These are phyloP conservation scores for Xylariales sp. DNA, from an alignment of 2,329 filamentous ascomycete species.

Conservation along the genomic window DNA sequence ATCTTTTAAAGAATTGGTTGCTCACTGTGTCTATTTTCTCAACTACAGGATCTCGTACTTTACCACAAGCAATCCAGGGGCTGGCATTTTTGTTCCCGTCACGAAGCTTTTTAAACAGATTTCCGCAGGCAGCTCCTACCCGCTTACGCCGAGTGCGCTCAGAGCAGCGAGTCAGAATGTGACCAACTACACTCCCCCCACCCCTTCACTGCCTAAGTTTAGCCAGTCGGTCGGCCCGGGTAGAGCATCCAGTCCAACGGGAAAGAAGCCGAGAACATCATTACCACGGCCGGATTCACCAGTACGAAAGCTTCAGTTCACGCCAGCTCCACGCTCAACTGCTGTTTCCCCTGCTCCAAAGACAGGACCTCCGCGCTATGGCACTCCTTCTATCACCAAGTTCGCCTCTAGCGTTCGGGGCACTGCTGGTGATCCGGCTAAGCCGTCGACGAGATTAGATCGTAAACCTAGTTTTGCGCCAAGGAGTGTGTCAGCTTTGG, in stretches of 20 bases:
- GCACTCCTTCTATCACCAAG: constrained; percentile 57
- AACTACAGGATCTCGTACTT: constrained; percentile 68
- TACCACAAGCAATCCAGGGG: constrained; percentile 67
- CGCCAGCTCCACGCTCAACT: constrained; percentile 53
- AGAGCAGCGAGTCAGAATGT: constrained; percentile 53
- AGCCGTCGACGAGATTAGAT: constrained; percentile 42
- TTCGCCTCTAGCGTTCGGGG: constrained; percentile 63
- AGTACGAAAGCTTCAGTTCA: constrained; percentile 63
- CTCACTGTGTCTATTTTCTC: too few species aligned
- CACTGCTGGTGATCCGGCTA: constrained; percentile 57
- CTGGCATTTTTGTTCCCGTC: constrained; percentile 90
- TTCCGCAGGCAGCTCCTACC: constrained; percentile 45
- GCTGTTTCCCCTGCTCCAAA: constrained; percentile 49
- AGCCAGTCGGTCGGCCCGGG: constrained; percentile 82
- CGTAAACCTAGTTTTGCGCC: constrained; percentile 48
- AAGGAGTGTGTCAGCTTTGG: constrained; percentile 57
- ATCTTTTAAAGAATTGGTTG: too few species aligned
- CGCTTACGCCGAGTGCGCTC: constrained; percentile 62
- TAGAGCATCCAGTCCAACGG: constrained; percentile 65
- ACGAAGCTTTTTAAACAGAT: constrained; percentile 70
- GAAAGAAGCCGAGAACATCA: constrained; percentile 70
- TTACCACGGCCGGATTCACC: constrained; percentile 88
- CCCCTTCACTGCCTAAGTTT: constrained; percentile 69
- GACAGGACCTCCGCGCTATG: constrained; percentile 50
- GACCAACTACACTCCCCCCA: constrained; percentile 59